Evolutionary conservation across 2,329 filamentous ascomycete species (phyloP), one percentile per base, ranked within the genome.

Genomic region (Arthrobotrys iridis): DNA sequence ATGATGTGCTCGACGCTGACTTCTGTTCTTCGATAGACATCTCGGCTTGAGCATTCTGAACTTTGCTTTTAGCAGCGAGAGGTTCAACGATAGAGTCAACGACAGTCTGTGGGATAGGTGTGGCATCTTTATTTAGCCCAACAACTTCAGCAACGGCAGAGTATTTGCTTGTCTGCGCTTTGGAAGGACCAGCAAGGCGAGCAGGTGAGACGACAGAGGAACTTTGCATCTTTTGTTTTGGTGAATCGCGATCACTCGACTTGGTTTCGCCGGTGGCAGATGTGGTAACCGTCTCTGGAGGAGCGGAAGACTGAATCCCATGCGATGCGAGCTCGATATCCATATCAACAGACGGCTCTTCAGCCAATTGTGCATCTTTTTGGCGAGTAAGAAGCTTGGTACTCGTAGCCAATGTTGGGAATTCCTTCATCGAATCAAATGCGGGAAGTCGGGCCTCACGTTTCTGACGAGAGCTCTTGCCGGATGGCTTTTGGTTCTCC

Each of bases 391-490:
- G 60, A 26, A 40, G 28, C 15, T 28, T 48, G 13, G 33, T 71
- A 43, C 46, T 57, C 8, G 52, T 20, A 13, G 30, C 62, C 4
- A 74, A 30, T 8, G 33, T 74, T 10, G 70, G 70, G 35, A 74
- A 74, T 26, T 74, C 70, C n/a, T 55, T 48, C 30, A 62, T 35
- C 2, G 62, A 60, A 15, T 46, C 37, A 20, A 74, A 45, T 10
- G 24, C 55, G 15, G 62, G 70, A 30, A 66, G 18, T 8, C 45
- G 35, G 1, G 11, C 24, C 4, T 55, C 41, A 1, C 20, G 37
- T 28, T 59, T 74, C 3, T 13, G 20, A 15, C 48, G 58, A 6
- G 41, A 3, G 11, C 7, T 18, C n/a, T 66, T 72, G 1, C 48
- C 26, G 2, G 26, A 13, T 37, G 50, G 59, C 18, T 45, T 40